A percentile compares a stretch with the other conserved stretches of the same genome.
phyloP scores from a whole-genome alignment of 2,329 filamentous ascomycete genomes.

The Penicillium sp. region DNA sequence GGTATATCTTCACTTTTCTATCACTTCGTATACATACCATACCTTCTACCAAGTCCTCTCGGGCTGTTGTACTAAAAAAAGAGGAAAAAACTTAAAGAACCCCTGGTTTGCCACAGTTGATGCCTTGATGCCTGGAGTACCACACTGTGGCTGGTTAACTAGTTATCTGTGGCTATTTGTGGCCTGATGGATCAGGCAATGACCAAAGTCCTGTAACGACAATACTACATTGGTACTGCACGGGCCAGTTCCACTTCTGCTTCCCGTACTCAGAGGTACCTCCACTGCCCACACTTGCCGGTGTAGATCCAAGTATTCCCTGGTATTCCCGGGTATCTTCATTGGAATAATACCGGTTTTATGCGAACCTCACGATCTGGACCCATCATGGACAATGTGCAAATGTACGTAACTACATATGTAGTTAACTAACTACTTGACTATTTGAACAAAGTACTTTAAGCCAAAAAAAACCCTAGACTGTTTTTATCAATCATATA shows the following conservation, averaged over 20 bases:
- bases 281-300: slow-evolving; percentile 3
- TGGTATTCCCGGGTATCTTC: neutral
- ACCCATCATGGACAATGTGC: neutral
- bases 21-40: too few species aligned
- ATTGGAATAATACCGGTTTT: neutral
- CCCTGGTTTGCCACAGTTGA: slow-evolving; percentile 2
- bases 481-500: too few species aligned
- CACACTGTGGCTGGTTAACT: neutral
- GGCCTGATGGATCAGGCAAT: slow-evolving; percentile 1
- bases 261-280: slow-evolving; percentile 14
- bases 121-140: neutral
- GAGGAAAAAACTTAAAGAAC: neutral
- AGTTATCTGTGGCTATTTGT: too few species aligned
- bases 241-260: slow-evolving; percentile 3
- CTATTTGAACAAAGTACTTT: too few species aligned
- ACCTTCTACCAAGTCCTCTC: too few species aligned
- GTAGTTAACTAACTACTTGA: too few species aligned
- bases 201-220: neutral
- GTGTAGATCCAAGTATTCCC: slow-evolving; percentile 14
- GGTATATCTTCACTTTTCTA: neutral
- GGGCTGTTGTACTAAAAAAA: neutral
- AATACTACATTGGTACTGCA: neutral
- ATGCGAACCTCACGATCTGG: slow-evolving; percentile 1
- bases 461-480: too few species aligned
- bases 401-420: neutral